Base-by-base conservation (phyloP, 768 basidiomycete genomes). In the Trametes gibbosa region DNA sequence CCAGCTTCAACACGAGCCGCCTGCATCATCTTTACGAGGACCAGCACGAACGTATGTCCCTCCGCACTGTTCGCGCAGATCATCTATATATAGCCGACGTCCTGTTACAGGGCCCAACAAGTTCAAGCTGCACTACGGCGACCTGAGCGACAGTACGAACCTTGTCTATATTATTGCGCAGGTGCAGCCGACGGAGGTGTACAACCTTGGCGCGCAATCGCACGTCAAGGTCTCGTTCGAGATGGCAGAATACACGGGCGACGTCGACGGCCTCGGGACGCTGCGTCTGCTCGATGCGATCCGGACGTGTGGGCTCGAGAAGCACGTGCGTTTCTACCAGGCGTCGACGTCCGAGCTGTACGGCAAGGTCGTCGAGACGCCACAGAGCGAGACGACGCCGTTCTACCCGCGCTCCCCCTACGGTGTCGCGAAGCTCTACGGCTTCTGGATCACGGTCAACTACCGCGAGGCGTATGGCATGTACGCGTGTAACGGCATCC, bases 161-260 rank as follows among this genome's bases (percentile, higher is more conserved):
- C 86, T 98, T 62, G 95, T 97, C 45, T 95, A 95, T 75, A 89
- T 98, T 77, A 88, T 98, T 72, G 89, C 96, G 3, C 87, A 92
- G 67, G 94, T 97, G 55, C 90, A 90, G 73, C 95, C 95, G 2
- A 88, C 93, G 21, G 96, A 98, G 76, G 88, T 98, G 61, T 98
- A 97, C 84, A 98, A 98, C 74, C 87, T 98, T 52, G 95, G 94
- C 45, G 95, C 95, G 16, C 95, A 98, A 74, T 94, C 92, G 42
- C 95, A 98, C 77, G 95, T 98, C 79, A 98, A 98, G 75, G 95
- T 98, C 64, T 97, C 95, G 25, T 98, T 98, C 73, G 96, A 98
- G 75, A 96, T 98, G 93, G 92, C 95, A 24, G 95, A 98, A 75
- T 98, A 98, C 77, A 98, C 96, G 0, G 95, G 92, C 50, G 96